Evolutionary conservation across 495 filamentous ascomycete species (phyloP).

Genomic region (Aeminium ludgeri): DNA sequence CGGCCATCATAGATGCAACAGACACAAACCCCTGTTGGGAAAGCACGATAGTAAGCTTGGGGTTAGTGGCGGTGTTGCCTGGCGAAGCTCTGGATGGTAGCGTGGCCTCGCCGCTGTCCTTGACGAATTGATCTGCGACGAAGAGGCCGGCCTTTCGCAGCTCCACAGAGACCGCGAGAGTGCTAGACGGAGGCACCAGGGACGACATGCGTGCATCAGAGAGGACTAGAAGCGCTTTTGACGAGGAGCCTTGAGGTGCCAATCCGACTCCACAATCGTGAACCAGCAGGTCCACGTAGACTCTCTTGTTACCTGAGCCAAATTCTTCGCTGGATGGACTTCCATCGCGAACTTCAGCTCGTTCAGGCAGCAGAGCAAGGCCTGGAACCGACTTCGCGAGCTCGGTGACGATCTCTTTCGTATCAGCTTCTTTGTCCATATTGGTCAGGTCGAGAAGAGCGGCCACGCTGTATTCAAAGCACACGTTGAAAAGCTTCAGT

Average conservation of each 20-base stretch:
- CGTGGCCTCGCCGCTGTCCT: slow-evolving; percentile 22
- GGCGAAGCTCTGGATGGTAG: background rate
- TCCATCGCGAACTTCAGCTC: slow-evolving; percentile 3
- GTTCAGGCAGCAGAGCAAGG: slow-evolving; percentile 13
- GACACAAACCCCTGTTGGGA: slow-evolving; percentile 62
- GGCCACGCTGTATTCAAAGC: slow-evolving; percentile 68
- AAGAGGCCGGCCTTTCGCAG: slow-evolving; percentile 67
- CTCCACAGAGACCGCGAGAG: slow-evolving; percentile 43
- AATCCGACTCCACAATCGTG: slow-evolving; percentile 69
- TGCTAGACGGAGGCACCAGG: slow-evolving; percentile 40
- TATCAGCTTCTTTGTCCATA: slow-evolving; percentile 46
- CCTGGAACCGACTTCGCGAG: slow-evolving; percentile 66
- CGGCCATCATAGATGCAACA: slow-evolving; percentile 68
- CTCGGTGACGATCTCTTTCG: slow-evolving; percentile 55
- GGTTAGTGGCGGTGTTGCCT: slow-evolving; percentile 27
- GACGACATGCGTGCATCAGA: slow-evolving; percentile 55
- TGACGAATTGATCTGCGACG: slow-evolving; percentile 58
- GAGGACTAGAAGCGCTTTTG: slow-evolving; percentile 61
- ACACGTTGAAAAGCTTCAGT: slow-evolving; percentile 65
- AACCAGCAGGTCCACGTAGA: slow-evolving; percentile 56
- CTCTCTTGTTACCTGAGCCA: slow-evolving; percentile 27
- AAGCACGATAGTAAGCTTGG: slow-evolving; percentile 46
- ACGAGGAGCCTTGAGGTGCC: slow-evolving; percentile 58
- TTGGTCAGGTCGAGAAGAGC: slow-evolving; percentile 64
- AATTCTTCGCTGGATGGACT: slow-evolving; percentile 14